phyloP scores from a whole-genome alignment of 805 yeast genomes.

The Komagataella kurtzmanii region DNA sequence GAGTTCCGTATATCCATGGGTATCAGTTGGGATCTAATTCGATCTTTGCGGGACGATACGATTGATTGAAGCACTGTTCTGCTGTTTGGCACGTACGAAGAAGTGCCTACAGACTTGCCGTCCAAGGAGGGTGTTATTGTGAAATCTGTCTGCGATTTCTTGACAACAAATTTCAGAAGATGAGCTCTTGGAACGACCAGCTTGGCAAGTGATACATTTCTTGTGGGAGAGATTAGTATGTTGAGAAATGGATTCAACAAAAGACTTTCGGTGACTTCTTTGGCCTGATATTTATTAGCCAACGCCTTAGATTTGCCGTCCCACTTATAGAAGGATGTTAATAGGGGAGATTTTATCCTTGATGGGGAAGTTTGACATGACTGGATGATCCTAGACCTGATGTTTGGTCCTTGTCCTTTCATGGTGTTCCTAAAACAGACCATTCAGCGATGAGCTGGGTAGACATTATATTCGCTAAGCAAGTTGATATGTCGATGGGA shows the following conservation, averaged over 20 bases:
- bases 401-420: background rate
- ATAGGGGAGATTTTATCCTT: conserved; percentile 9
- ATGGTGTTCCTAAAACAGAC: background rate
- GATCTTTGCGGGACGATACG: background rate
- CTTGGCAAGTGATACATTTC: background rate
- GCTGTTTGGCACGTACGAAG: conserved; percentile 4
- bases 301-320: conserved; percentile 6
- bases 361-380: background rate
- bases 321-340: conserved; percentile 12
- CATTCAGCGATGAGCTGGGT: background rate
- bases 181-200: background rate
- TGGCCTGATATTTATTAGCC: conserved; percentile 1
- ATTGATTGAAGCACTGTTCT: conserved; percentile 6
- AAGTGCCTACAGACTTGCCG: background rate
- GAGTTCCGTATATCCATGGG: background rate
- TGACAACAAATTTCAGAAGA: background rate
- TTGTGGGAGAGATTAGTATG: background rate
- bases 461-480: background rate
- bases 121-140: background rate
- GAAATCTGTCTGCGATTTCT: background rate
- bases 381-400: background rate
- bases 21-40: background rate
- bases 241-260: background rate
- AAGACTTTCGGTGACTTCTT: background rate
- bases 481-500: too few relatives aligned